phyloP scores from a whole-genome alignment of 805 yeast genomes.

The Barnettozyma siamensis region DNA sequence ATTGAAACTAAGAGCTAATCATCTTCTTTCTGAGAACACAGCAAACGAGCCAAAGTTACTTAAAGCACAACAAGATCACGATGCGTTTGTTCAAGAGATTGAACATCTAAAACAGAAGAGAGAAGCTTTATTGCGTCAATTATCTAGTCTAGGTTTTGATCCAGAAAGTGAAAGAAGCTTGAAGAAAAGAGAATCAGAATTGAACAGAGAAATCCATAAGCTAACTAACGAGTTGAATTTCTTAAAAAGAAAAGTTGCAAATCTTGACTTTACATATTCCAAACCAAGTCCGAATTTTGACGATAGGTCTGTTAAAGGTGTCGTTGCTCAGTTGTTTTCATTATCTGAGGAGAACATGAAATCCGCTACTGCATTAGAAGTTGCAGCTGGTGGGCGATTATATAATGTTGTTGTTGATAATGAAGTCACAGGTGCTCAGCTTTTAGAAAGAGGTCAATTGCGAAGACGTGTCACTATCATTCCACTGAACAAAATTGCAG shows the following conservation, averaged over 20 bases:
- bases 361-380: slow-evolving; percentile 80
- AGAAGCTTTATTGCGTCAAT: slow-evolving; percentile 32
- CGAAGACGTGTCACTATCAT: slow-evolving; percentile 83
- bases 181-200: slow-evolving; percentile 37
- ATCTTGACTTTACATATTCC: slow-evolving; percentile 69
- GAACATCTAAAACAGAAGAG: slow-evolving; percentile 36
- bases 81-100: slow-evolving; percentile 36
- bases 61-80: slow-evolving; percentile 48
- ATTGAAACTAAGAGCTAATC: slow-evolving; percentile 50
- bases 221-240: slow-evolving; percentile 44
- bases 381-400: slow-evolving; percentile 88
- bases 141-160: slow-evolving; percentile 54
- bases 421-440: slow-evolving; percentile 75
- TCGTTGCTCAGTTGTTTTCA: slow-evolving; percentile 79
- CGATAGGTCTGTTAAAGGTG: slow-evolving; percentile 66
- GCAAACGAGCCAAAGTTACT: slow-evolving; percentile 41
- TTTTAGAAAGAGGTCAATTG: slow-evolving; percentile 73
- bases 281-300: slow-evolving; percentile 60
- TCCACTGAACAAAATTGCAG: slow-evolving; percentile 80
- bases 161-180: slow-evolving; percentile 39
- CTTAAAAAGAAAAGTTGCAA: slow-evolving; percentile 59
- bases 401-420: slow-evolving; percentile 89
- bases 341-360: slow-evolving; percentile 50
- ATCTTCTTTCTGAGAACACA: slow-evolving; percentile 46
- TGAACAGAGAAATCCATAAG: slow-evolving; percentile 40